Evolutionary conservation across 371 early-diverging fungal species (phyloP).

Genomic region (Mortierella sp.): DNA sequence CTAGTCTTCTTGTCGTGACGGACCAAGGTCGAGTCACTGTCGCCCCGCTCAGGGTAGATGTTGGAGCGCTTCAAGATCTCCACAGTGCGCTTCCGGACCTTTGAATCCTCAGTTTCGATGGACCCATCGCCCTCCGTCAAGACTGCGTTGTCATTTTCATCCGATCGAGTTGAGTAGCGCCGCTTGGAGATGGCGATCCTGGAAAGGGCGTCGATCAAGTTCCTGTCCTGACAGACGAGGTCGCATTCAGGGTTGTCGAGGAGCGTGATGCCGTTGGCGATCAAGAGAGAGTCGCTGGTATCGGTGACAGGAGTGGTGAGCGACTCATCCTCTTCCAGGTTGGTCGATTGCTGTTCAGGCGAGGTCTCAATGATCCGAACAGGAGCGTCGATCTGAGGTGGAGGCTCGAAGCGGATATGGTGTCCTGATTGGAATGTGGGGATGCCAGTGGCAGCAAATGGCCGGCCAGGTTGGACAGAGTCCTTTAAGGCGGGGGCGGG

Average conservation of each 20-base stretch:
- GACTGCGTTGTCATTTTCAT: background rate
- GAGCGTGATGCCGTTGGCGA: background rate
- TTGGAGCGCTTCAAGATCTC: slow-evolving; percentile 37
- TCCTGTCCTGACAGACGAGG: slow-evolving; percentile 29
- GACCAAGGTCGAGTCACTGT: background rate
- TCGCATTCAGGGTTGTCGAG: slow-evolving; percentile 18
- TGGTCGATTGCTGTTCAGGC: background rate
- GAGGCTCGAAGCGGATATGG: slow-evolving; percentile 18
- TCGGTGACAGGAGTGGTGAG: background rate
- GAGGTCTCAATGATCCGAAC: background rate
- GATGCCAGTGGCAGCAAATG: background rate
- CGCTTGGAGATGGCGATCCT: slow-evolving; percentile 29
- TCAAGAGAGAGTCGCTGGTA: background rate
- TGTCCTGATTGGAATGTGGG: slow-evolving; percentile 39
- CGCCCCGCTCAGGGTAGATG: slow-evolving; percentile 23
- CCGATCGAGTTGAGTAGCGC: slow-evolving; percentile 33
- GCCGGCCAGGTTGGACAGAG: background rate
- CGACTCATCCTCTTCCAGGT: background rate
- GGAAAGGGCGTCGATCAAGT: slow-evolving; percentile 38
- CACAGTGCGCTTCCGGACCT: slow-evolving; percentile 22
- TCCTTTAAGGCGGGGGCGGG: slow-evolving; percentile 1
- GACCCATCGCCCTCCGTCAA: background rate
- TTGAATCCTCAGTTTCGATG: slow-evolving; percentile 20
- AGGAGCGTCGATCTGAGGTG: slow-evolving; percentile 26
- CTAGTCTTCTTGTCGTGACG: background rate